Percentiles rank a stretch among this genome's conserved stretches.
phyloP scores from a whole-genome alignment of 352 stramenopile species.

The Pythium plurisporium region DNA sequence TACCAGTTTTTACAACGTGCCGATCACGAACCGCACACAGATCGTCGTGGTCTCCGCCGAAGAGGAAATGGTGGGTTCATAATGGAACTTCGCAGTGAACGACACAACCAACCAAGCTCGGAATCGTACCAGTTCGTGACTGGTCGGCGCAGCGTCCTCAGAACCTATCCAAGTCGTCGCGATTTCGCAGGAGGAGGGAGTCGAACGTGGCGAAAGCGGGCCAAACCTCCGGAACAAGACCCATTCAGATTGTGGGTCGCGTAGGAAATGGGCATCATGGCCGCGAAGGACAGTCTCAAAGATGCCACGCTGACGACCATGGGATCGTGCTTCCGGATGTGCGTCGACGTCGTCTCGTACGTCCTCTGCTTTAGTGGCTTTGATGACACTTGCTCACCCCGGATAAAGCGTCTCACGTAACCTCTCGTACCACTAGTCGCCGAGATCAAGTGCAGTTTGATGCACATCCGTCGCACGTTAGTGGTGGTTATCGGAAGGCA shows the following conservation, averaged over 20 bases:
- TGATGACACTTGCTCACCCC: too few species aligned
- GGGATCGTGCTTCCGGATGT: conserved; percentile 47
- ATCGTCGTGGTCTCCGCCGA: conserved; percentile 58
- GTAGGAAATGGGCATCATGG: conserved; percentile 29
- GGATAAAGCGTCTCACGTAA: too few species aligned
- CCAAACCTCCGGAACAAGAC: conserved; percentile 21
- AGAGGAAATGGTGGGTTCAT: conserved; percentile 27
- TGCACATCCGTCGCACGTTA: too few species aligned
- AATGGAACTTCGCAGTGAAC: background rate
- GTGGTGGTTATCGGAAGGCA: too few species aligned
- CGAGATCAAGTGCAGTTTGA: too few species aligned
- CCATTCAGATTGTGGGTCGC: conserved; percentile 13
- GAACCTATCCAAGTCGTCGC: conserved; percentile 63
- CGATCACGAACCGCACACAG: conserved; percentile 60
- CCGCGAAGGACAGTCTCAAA: conserved; percentile 37
- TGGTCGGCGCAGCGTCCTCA: conserved; percentile 64
- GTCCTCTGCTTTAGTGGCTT: too few species aligned
- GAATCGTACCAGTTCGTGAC: conserved; percentile 64
- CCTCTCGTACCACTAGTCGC: too few species aligned
- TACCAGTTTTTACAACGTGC: conserved; percentile 74
- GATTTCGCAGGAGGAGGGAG: conserved; percentile 53
- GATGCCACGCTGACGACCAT: conserved; percentile 33
- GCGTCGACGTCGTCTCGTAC: conserved; percentile 58
- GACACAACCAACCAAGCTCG: conserved; percentile 4
- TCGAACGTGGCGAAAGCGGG: conserved; percentile 29